phyloP scores from a whole-genome alignment of 257 asterid genomes.

The Solanum chmielewskii region DNA sequence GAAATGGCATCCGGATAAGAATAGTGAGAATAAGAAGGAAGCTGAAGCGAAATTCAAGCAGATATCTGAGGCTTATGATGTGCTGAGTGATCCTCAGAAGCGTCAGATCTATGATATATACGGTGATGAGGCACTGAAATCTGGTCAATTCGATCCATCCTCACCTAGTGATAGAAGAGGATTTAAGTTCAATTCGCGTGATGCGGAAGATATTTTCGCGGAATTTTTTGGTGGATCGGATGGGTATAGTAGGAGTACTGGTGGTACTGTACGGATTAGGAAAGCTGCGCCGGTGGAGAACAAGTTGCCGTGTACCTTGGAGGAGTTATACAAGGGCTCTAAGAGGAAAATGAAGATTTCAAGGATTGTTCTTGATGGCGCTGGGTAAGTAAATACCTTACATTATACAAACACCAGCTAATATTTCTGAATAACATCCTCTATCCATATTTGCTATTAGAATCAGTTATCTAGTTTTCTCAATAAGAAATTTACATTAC shows the following conservation, averaged over 20 bases:
- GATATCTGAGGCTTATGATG: constrained; percentile 96
- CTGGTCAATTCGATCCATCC: constrained; percentile 26
- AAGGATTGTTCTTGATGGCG: constrained; percentile 35
- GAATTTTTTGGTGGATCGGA: constrained; percentile 66
- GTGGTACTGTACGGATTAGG: constrained; percentile 16
- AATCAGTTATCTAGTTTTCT: background rate
- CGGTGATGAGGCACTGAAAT: constrained; percentile 71
- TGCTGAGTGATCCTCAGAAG: constrained; percentile 68
- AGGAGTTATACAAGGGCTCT: constrained; percentile 77
- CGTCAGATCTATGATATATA: constrained; percentile 87
- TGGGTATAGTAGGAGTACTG: constrained; percentile 10
- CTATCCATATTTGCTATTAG: background rate
- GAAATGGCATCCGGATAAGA: constrained; percentile 99
- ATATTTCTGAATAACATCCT: background rate
- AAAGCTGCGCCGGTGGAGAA: constrained; percentile 80
- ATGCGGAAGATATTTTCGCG: constrained; percentile 65
- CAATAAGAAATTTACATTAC: background rate
- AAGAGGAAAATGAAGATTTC: constrained; percentile 65
- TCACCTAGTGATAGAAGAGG: constrained; percentile 22
- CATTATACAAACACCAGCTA: background rate
- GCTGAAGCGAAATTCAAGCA: constrained; percentile 95
- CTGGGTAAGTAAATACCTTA: constrained; percentile 29
- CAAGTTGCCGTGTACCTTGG: constrained; percentile 70
- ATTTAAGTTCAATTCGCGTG: constrained; percentile 39
- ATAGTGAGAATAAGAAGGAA: constrained; percentile 47